A percentile compares a stretch with the other conserved stretches of the same genome.
These are phyloP conservation scores for Arabidopsis lyrata DNA, from an alignment of 441 rosid species.

Conservation along the genomic window DNA sequence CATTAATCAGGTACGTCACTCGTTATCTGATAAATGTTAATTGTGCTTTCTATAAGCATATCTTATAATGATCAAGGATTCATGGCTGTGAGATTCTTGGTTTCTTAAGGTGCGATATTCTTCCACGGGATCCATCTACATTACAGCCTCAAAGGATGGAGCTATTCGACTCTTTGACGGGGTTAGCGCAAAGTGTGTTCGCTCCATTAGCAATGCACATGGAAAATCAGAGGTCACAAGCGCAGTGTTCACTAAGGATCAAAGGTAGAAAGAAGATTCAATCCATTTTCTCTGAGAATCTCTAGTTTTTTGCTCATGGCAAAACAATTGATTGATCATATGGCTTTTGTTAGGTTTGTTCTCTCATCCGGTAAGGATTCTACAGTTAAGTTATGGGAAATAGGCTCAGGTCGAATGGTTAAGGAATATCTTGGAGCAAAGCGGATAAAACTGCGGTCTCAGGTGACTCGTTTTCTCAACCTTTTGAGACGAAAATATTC, in stretches of 20 bases:
- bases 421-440: conserved; percentile 81
- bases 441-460: conserved; percentile 68
- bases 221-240: conserved; percentile 80
- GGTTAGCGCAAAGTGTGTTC: conserved; percentile 67
- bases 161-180: conserved; percentile 83
- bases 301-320: background rate
- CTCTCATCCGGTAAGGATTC: conserved; percentile 91
- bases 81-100: conserved; percentile 34
- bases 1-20: conserved; percentile 75
- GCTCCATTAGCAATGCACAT: conserved; percentile 73
- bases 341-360: conserved; percentile 62
- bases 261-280: conserved; percentile 54
- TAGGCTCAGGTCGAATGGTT: conserved; percentile 77
- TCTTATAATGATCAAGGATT: conserved; percentile 19
- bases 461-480: conserved; percentile 52
- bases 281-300: conserved; percentile 11
- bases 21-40: conserved; percentile 1
- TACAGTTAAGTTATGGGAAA: conserved; percentile 82
- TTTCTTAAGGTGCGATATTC: conserved; percentile 82
- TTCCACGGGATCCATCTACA: conserved; percentile 77
- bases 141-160: conserved; percentile 89
- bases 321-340: conserved; percentile 22
- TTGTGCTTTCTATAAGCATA: background rate
- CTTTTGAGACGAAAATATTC: background rate
- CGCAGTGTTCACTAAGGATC: conserved; percentile 80